Base-by-base conservation (phyloP, 1,284 basidiomycete species). In the Filobasidium uniguttulatum region DNA sequence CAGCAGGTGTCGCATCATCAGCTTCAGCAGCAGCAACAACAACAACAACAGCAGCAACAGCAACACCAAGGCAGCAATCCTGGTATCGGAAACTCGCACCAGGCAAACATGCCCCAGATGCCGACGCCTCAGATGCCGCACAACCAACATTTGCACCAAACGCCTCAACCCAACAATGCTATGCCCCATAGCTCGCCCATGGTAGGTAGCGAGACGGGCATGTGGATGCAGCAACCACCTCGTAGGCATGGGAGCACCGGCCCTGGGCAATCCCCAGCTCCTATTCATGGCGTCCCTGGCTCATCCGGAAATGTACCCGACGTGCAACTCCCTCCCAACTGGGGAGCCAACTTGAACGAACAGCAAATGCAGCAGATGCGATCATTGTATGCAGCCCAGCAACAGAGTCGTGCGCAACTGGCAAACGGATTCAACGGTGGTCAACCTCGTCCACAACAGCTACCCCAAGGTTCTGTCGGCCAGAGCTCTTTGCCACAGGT, bases 21-120 rank as follows among this genome's bases (percentile, higher is more conserved):
- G 46, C 52, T 50, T 31, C 50, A 51, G 20, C 46, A 48, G 33
- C 34, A 34, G 7, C 52, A 54, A 38, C 47, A 49, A 22, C 48
- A 53, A 37, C 38, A 48, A n/a, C 28, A 31, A 1, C 51, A 53
- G 34, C 51, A 53, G 29, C 46, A 45, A 20, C 9, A 38, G n/a
- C 48, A 49, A 25, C 36, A 49, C 12, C 48, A 31, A 20, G 45
- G 25, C 29, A 22, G 10, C 52, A 53, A 30, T 48, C 30, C 9
- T 12, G 31, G 20, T 26, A 43, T 34, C 22, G 49, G 40, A 23
- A 46, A 44, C 25, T n/a, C 19, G 30, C 28, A 50, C 43, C n/a
- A 44, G 35, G 23, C 45, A n/a, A 28, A 46, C 34, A 29, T 22
- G 28, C 30, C 29, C 15, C 36, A 35, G 36, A 23, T 23, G 17